Percentiles rank a stretch among this genome's conserved stretches.
These are phyloP conservation scores for Nicotiana benthamiana DNA, from an alignment of 257 asterid species.

Conservation along the genomic window DNA sequence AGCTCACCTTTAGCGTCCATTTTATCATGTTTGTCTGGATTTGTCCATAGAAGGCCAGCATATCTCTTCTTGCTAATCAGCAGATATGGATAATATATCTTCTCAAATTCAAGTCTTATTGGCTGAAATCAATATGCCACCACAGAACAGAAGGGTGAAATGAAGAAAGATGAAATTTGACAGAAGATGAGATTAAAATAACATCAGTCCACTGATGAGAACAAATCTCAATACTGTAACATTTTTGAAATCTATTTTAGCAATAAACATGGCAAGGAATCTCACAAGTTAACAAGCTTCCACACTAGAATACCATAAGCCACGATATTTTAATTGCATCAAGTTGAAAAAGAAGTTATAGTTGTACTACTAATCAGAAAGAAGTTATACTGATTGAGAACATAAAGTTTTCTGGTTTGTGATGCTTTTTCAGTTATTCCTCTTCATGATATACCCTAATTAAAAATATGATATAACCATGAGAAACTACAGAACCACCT, in stretches of 20 bases:
- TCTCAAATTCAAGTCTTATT: constrained; percentile 93
- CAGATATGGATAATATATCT: constrained; percentile 86
- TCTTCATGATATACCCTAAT: neutral
- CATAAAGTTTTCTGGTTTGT: neutral
- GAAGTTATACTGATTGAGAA: neutral
- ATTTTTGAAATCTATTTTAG: neutral
- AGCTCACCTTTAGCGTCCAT: constrained; percentile 94
- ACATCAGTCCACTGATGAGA: neutral
- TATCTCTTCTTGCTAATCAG: constrained; percentile 98
- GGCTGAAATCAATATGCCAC: constrained; percentile 48
- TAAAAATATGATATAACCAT: neutral
- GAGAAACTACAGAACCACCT: neutral
- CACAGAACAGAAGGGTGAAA: constrained; percentile 8
- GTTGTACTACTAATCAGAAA: neutral
- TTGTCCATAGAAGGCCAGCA: constrained; percentile 99
- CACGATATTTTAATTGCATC: neutral
- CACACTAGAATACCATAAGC: neutral
- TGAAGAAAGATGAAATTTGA: neutral
- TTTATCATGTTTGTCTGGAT: constrained; percentile 84
- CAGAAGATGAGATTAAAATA: neutral
- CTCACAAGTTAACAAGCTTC: neutral
- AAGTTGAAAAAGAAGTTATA: neutral
- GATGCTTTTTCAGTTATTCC: neutral
- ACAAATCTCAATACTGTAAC: neutral
- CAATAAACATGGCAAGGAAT: neutral